Base-by-base conservation (phyloP, 192 early-diverging fungal species). In the Backusella tarrabulga region DNA sequence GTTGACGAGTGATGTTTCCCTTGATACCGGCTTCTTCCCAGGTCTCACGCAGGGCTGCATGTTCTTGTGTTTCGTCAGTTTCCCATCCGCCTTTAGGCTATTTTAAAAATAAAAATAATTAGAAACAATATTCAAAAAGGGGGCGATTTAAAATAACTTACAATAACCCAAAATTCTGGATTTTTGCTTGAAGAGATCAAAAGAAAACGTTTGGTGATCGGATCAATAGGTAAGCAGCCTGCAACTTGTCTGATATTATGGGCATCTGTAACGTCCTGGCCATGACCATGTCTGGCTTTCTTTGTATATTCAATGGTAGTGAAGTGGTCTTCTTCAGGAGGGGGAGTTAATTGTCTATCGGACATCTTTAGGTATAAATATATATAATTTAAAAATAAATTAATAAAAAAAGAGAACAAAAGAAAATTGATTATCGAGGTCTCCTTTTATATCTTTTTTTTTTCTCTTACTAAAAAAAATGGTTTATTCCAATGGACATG, bases 51-150 rank as follows among this genome's bases (percentile, higher is more conserved):
- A 72, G 40, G 34, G 89, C 89, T n/a, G 87, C 87, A 36, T 85
- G 76, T 74, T 85, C 83, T 40, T 85, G 79, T 6, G 89, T 85
- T 79, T 90, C 89, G 66, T 89, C 87, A 35, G 85, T 84, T 74
- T 90, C 89, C 89, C 89, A 90, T 9, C 89, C 89, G n/a, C 89
- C 89, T 77, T 90, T 88, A 17, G 89, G 88, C 84, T 84, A 71
- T 40, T 35, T 32, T 32, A 19, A 46, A 34, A 38, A 19, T 21
- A 19, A 75, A 26, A 68, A 46, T 29, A 35, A 8, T 68, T 23
- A 41, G 21, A 17, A 29, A 72, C 34, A 72, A 26, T 1, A 46
- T 12, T 46, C 17, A 46, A 7, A 15, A 17, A 72, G 26, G 42
- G 17, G 34, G 9, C 11, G 9, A 26, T 42, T 6, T 15, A 42